These are phyloP conservation scores for Chimonanthus praecox DNA, from an alignment of 164 flowering plant genomes.

Conservation along the genomic window DNA sequence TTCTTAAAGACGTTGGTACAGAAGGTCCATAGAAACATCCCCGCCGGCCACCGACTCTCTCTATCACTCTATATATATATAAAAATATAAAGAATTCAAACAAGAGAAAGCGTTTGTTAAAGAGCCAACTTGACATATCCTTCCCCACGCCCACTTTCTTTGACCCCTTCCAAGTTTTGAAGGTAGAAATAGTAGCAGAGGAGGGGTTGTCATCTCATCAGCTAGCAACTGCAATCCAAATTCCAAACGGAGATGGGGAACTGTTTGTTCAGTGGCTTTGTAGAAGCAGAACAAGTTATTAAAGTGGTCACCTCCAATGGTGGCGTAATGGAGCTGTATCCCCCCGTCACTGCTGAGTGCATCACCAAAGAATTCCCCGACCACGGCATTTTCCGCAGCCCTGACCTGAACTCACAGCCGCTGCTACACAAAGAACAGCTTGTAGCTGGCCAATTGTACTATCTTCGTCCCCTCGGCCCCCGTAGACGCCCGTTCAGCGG, in stretches of 20 bases:
- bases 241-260: conserved; percentile 39
- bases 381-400: conserved; percentile 52
- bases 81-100: background rate
- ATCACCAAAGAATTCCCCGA: conserved; percentile 75
- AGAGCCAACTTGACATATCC: background rate
- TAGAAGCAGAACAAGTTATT: conserved; percentile 23
- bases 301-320: conserved; percentile 67
- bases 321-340: conserved; percentile 72
- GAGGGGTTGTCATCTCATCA: background rate
- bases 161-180: background rate
- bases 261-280: conserved; percentile 54
- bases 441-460: conserved; percentile 49
- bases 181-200: background rate
- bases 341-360: conserved; percentile 52
- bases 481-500: background rate
- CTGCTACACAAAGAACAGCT: conserved; percentile 55
- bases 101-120: background rate
- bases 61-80: background rate
- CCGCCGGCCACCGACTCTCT: background rate
- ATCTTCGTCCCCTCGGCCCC: conserved; percentile 52
- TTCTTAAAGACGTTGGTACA: background rate
- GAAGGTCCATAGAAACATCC: background rate
- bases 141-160: conserved; percentile 1
- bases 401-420: conserved; percentile 55
- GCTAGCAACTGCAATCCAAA: background rate